These are phyloP conservation scores for Capsicum chinense DNA, from an alignment of 257 asterid genomes.

Conservation along the genomic window DNA sequence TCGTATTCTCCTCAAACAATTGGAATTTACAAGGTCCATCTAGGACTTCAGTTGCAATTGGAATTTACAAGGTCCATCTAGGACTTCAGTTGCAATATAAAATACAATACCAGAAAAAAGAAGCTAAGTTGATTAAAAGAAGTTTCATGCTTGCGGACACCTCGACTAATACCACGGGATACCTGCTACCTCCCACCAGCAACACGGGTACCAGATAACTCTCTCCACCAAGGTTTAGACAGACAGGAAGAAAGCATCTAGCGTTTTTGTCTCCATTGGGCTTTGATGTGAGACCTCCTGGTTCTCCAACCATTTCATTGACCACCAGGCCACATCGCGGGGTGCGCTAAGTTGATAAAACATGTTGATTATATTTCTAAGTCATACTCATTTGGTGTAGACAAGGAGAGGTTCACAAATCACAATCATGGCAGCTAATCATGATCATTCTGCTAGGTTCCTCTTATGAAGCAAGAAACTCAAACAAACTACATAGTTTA, in stretches of 20 bases:
- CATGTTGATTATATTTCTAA: conserved; percentile 5
- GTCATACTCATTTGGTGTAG: background rate
- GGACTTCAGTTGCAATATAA: conserved; percentile 8
- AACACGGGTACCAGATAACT: background rate
- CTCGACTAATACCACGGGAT: background rate
- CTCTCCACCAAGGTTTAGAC: background rate
- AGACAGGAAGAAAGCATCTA: background rate
- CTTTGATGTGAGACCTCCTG: conserved; percentile 9
- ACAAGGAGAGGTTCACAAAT: background rate
- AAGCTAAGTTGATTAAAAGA: background rate
- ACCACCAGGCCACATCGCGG: background rate
- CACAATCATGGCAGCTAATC: background rate
- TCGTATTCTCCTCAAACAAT: conserved; percentile 2
- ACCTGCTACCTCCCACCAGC: background rate
- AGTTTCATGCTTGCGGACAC: background rate
- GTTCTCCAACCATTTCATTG: background rate
- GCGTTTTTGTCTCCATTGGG: background rate
- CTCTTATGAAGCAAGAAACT: conserved; percentile 13
- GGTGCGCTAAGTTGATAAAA: background rate
- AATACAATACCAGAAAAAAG: background rate
- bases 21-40: background rate
- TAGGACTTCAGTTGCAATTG: conserved; percentile 1
- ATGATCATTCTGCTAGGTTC: conserved; percentile 4
- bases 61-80: background rate
- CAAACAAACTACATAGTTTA: background rate